phyloP scores from a whole-genome alignment of 768 basidiomycete species.

The Tulasnella calospora region DNA sequence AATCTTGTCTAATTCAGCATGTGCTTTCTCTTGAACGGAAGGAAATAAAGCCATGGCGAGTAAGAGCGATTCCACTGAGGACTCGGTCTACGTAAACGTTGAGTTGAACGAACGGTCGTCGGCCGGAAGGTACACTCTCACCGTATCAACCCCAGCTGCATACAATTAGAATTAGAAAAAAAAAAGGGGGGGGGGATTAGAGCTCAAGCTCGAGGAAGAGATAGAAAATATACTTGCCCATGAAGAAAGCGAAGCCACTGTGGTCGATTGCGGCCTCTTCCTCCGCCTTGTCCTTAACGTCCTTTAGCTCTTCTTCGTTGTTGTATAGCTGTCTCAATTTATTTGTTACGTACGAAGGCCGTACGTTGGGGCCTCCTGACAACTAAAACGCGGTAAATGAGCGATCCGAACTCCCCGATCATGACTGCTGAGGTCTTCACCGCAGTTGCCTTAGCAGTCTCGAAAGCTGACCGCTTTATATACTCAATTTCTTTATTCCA shows the following conservation, averaged over 20 bases:
- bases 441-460: not conserved
- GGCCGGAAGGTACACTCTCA: not conserved
- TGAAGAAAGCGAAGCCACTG: not conserved
- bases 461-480: not conserved
- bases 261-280: not conserved
- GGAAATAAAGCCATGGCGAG: conserved; percentile 20
- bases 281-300: not conserved
- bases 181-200: too few species aligned
- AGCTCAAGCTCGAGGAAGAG: not conserved
- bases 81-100: not conserved
- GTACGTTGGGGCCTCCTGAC: too few species aligned
- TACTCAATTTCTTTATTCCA: not conserved
- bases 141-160: not conserved
- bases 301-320: not conserved
- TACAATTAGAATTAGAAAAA: too few species aligned
- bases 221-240: not conserved
- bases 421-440: not conserved
- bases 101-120: not conserved
- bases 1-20: conserved; percentile 21
- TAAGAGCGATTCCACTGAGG: conserved; percentile 5
- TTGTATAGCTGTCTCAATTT: not conserved
- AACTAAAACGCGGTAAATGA: too few species aligned
- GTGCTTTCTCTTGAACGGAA: conserved; percentile 23
- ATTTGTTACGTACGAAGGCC: not conserved
- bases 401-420: too few species aligned